Evolutionary conservation across 2,329 filamentous ascomycete species (phyloP), one percentile per base, ranked within the genome.

Genomic region (Colletotrichum sp.): DNA sequence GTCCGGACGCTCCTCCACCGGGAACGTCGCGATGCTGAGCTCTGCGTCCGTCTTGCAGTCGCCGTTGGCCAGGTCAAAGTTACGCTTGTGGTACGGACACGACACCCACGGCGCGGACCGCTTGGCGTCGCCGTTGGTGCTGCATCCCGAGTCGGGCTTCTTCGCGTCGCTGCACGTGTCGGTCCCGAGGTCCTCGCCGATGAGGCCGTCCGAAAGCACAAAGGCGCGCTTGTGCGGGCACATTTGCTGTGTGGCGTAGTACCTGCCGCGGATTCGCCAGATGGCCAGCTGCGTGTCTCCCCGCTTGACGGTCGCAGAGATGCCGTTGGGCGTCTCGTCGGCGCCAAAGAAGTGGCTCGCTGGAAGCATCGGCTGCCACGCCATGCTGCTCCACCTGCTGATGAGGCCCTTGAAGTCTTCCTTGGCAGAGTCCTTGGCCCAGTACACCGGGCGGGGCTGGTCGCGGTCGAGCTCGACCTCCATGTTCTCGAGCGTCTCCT

Each of bases 201-300:
- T 90, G 10, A 98, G 87, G 2, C 95, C 95, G 82, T 98, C 96
- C 0, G 94, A 94, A 30, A 98, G 91, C n/a, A 96, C 93, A 81
- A 98, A 98, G 1, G 95, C 93, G 13, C 95, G 93, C 85, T 96
- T 97, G 86, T 98, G 95, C 12, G 96, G 96, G 83, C 96, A 98
- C 96, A 98, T 98, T 83, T 98, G 95, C 86, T 98, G 96, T 16
- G 94, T 94, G 75, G 95, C 94, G 84, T 96, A 96, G 88, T 93
- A 98, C 70, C 90, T 91, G 24, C 95, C 95, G 70, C 92, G 91
- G 77, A 98, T 90, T 80, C 95, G 94, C 91, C 96, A 98, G 69
- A 98, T 88, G 9, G 96, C 95, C 3, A 98, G 90, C 84, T 98
- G 96, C 0, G 95, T 98, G 83, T 98, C 95, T 59, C 96, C 95